Conservation (phyloP, 148 eudicot genomes). For the Tetragonia tetragonoides region DNA sequence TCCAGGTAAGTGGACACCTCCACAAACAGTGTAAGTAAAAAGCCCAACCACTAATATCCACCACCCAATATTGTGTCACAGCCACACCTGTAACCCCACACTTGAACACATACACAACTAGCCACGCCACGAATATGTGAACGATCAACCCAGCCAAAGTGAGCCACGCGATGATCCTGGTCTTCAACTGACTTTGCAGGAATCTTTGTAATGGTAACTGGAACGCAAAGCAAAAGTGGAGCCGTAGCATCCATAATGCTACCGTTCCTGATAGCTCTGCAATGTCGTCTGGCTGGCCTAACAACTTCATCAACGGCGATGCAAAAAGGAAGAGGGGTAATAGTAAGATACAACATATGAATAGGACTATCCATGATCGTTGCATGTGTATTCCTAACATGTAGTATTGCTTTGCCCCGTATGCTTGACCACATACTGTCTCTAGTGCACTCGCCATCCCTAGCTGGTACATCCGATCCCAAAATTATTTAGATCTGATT, state of each 20-base stretch:
- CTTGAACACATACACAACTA: slow-evolving; percentile 30
- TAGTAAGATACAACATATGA: slow-evolving; percentile 32
- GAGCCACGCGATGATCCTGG: slow-evolving; percentile 41
- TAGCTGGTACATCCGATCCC: slow-evolving; percentile 22
- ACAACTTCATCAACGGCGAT: slow-evolving; percentile 36
- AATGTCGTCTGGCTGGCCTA: slow-evolving; percentile 44
- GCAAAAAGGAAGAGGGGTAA: slow-evolving; percentile 42
- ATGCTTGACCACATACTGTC: slow-evolving; percentile 60
- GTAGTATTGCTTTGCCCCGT: slow-evolving; percentile 52
- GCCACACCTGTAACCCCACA: slow-evolving; percentile 40
- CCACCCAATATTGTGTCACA: slow-evolving; percentile 40
- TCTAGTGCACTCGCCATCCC: slow-evolving; percentile 67
- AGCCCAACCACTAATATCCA: slow-evolving; percentile 45
- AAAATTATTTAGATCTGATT: no score
- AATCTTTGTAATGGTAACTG: slow-evolving; percentile 55
- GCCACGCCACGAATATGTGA: slow-evolving; percentile 42
- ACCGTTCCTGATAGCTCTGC: slow-evolving; percentile 43
- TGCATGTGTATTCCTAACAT: slow-evolving; percentile 61
- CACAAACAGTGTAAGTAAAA: slow-evolving; percentile 32
- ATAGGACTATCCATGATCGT: slow-evolving; percentile 50
- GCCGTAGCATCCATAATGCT: slow-evolving; percentile 40
- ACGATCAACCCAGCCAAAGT: slow-evolving; percentile 29
- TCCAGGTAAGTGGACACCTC: slow-evolving; percentile 53
- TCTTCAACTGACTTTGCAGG: slow-evolving; percentile 52
- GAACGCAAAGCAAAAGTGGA: slow-evolving; percentile 52